Evolutionary conservation across 2,329 filamentous ascomycete species (phyloP), one percentile per base, ranked within the genome.

Genomic region (Fusarium xyrophilum): DNA sequence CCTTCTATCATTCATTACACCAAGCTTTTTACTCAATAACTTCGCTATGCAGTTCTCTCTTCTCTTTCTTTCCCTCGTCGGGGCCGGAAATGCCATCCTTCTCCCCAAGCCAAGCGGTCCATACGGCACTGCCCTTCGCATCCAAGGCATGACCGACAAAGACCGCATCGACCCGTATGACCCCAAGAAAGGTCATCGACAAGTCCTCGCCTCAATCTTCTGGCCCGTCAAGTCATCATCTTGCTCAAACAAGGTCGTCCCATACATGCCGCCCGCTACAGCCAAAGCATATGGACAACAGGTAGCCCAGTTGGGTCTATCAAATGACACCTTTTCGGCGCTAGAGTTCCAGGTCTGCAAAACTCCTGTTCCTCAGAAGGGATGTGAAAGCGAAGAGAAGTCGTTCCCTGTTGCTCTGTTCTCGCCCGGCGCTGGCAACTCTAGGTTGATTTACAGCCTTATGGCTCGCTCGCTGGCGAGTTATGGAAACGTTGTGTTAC

Each of bases 381-480:
- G 15, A 2, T 59, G 54, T 9, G 43, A 2, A 30, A 74, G 4
- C 15, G 23, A 48, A 47, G 65, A 35, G 61, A 68, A 27, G n/a
- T 76, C 1, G 38, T 84, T 33, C 21, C 63, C 71, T 0, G 44
- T 75, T 5, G 61, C 69, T 3, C 55, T 85, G 12, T 79, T 86
- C 43, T 82, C 81, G 0, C 80, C 83, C 2, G 84, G 82, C 6
- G 76, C 80, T 32, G 80, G 80, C 6, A 79, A 78, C 8, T 80
- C 81, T 0, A 76, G 83, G 2, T 70, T 82, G 2, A 46, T 83
- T 2, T 83, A 86, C 67, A 78, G 74, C 7, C 79, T 77, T 8
- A 77, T 82, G 60, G 81, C 82, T 3, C 78, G 79, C 5, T 79
- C 82, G 6, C 75, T 86, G 6, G 82, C 83, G 1, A 82, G 81